phyloP scores from a whole-genome alignment of 2,329 filamentous ascomycete species.

The Botrytis deweyae region DNA sequence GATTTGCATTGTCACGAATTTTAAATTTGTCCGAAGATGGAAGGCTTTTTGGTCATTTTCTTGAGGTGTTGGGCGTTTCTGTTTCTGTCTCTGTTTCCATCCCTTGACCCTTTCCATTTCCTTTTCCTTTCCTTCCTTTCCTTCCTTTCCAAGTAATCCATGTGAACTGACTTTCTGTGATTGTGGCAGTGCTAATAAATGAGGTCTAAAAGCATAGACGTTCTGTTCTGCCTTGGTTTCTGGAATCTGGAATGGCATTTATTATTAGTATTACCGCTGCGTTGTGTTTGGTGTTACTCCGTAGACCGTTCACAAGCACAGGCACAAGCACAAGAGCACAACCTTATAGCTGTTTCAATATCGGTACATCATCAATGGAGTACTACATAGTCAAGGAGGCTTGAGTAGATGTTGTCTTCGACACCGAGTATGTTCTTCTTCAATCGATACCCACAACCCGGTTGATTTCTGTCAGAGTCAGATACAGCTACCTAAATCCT shows the following conservation, averaged over 20 bases:
- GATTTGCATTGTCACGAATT: conserved; percentile 5
- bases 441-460: not conserved
- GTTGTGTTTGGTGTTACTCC: not conserved
- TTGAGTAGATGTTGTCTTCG: not conserved
- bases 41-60: conserved; percentile 6
- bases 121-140: not conserved
- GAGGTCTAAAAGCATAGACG: conserved; percentile 1
- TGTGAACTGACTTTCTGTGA: not conserved
- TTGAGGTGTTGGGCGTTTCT: not conserved
- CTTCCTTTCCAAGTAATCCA: not conserved
- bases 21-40: not conserved
- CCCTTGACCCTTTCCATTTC: not conserved
- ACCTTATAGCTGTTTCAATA: not conserved
- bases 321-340: not conserved
- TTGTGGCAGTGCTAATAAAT: conserved; percentile 9
- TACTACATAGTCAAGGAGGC: not conserved
- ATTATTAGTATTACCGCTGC: not conserved
- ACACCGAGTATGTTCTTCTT: not conserved
- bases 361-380: not conserved
- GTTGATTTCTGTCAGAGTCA: not conserved
- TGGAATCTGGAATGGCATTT: not conserved
- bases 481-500: not conserved
- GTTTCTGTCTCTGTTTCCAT: not conserved
- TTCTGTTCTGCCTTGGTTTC: conserved; percentile 9
- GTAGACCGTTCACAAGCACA: conserved; percentile 5